Evolutionary conservation across 768 basidiomycete genomes (phyloP).

Genomic region (Dioszegia aurantiaca): DNA sequence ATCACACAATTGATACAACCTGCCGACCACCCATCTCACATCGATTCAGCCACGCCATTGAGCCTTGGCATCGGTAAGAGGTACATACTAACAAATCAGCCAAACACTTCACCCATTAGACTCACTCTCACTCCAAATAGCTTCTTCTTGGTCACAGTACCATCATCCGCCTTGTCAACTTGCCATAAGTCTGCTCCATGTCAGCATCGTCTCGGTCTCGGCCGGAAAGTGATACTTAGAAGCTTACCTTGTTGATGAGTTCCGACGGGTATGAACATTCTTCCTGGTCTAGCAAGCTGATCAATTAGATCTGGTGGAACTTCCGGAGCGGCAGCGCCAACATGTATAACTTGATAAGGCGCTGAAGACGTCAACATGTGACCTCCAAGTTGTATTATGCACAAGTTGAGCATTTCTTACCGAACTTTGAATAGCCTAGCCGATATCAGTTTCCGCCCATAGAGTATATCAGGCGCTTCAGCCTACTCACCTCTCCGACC

Average conservation of each 20-base stretch:
- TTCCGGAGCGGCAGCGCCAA: slow-evolving; percentile 82
- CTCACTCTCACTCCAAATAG: slow-evolving; percentile 81
- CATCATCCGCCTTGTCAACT: slow-evolving; percentile 73
- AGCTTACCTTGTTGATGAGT: slow-evolving; percentile 54
- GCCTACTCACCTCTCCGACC: slow-evolving; percentile 65
- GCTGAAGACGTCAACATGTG: slow-evolving; percentile 21
- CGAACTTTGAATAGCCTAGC: slow-evolving; percentile 1
- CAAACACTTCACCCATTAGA: slow-evolving; percentile 21
- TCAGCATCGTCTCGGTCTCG: not conserved
- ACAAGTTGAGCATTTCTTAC: no score
- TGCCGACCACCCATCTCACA: no score
- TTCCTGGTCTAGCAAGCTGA: slow-evolving; percentile 57
- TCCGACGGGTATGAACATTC: slow-evolving; percentile 92
- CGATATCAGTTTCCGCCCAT: not conserved
- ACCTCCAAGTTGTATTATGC: no score
- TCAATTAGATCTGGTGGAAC: slow-evolving; percentile 70
- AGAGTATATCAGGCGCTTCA: not conserved
- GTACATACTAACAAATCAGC: slow-evolving; percentile 48
- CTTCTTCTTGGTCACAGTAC: slow-evolving; percentile 62
- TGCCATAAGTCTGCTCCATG: slow-evolving; percentile 59
- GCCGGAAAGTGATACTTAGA: not conserved
- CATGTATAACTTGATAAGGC: slow-evolving; percentile 83
- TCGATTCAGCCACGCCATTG: slow-evolving; percentile 32
- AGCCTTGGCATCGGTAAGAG: slow-evolving; percentile 47
- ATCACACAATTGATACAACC: no score